Base-by-base conservation (phyloP, 345 rosid genomes). In the Geranium brycei region DNA sequence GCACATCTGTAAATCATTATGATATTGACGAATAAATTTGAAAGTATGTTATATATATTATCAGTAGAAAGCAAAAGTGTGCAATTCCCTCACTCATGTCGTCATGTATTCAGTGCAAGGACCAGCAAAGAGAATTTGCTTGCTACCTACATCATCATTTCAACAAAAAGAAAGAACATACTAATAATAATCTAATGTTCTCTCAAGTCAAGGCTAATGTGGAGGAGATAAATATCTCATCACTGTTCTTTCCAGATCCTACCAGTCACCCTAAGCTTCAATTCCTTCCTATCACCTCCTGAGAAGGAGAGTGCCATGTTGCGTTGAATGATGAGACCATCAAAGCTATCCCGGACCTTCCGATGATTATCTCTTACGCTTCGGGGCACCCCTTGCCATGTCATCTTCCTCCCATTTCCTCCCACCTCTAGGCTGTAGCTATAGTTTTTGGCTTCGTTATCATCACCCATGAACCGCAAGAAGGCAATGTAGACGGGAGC, bases 221-320 rank as follows among this genome's bases (percentile, higher is more conserved):
- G 23, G 38, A 57, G 30, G 5, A 28, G 23, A 16, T n/a, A 17
- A 41, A 19, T 10, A 8, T 17, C 32, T 28, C 16, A 38, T 78
- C 72, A 87, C 77, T 83, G 88, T 61, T 88, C 95, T 78, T 83
- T 88, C 95, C 95, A 88, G 53, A 88, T 88, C 58, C 95, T 73
- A 51, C 95, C 95, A 0, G 95, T 82, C 51, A 88, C 95, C 75
- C 95, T 70, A 41, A 85, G 95, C 77, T 88, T 88, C 72, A 85
- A 69, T 60, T 85, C 95, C 65, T 85, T 83, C 75, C 89, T 65
- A 66, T 88, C 95, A 16, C 91, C 95, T 1, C 95, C 91, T 0
- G 95, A 85, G 78, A 88, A 85, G 79, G 83, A 88, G 47, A 88
- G 84, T n/a, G 95, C 89, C 89, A 85, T 85, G 69, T 75, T 88